Evolutionary conservation across 2,329 filamentous ascomycete genomes (phyloP).

Genomic region (Trichophyton simii): DNA sequence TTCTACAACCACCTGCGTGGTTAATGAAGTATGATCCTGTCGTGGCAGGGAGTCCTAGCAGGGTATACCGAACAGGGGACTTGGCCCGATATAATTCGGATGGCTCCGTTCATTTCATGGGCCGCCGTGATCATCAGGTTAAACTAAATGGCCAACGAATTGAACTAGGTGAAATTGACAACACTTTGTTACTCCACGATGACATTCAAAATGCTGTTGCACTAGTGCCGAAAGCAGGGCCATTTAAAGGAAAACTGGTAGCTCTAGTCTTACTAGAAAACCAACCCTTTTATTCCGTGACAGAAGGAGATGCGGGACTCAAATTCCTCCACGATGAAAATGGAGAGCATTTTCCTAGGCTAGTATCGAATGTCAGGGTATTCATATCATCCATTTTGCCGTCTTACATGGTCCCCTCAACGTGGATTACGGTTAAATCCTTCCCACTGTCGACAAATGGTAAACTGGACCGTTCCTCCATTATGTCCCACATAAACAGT

Average conservation of each 20-base stretch:
- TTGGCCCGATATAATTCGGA: conserved; percentile 15
- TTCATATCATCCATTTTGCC: conserved; percentile 4
- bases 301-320: background rate
- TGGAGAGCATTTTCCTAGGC: background rate
- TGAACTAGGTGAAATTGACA: conserved; percentile 31
- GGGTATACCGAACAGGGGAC: conserved; percentile 44
- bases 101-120: conserved; percentile 14
- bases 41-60: background rate
- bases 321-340: background rate
- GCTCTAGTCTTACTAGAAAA: background rate
- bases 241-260: background rate
- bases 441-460: conserved; percentile 8
- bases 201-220: background rate
- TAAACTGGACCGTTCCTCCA: conserved; percentile 8
- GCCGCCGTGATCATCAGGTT: background rate
- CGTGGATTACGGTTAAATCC: conserved; percentile 8
- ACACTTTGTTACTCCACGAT: background rate
- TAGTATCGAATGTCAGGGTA: background rate
- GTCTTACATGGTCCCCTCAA: conserved; percentile 12
- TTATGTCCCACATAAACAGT: background rate
- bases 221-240: background rate
- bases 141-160: conserved; percentile 1
- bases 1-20: conserved; percentile 42
- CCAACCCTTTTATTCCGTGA: background rate
- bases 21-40: conserved; percentile 2